These are phyloP conservation scores for Lenwebbia sp. DNA, from an alignment of 345 rosid genomes.

Conservation along the genomic window DNA sequence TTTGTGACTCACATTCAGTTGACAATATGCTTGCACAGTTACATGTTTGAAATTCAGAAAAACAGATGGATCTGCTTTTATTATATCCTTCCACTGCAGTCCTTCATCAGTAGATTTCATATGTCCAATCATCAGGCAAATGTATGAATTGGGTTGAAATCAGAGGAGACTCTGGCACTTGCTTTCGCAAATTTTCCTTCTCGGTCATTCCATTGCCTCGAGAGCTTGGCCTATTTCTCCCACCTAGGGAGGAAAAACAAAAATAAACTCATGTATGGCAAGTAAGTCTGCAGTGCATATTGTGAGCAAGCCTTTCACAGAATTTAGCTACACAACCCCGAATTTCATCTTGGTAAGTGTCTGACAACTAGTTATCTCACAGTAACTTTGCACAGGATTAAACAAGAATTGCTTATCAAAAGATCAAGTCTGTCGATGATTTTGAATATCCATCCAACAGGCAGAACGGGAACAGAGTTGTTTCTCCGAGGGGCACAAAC, in stretches of 20 bases:
- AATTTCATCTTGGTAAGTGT: not conserved
- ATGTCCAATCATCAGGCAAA: slow-evolving; percentile 2
- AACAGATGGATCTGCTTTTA: not conserved
- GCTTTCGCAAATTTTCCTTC: not conserved
- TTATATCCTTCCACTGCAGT: not conserved
- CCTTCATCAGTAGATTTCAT: not conserved
- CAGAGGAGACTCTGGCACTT: not conserved
- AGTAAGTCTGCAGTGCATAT: not conserved
- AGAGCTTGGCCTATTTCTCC: not conserved
- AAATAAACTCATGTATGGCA: not conserved
- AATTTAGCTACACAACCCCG: not conserved
- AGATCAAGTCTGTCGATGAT: not conserved
- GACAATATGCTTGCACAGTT: not conserved
- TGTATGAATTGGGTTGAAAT: not conserved
- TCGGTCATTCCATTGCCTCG: not conserved
- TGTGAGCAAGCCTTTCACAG: not conserved
- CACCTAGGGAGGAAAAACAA: not conserved
- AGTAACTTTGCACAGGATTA: not conserved
- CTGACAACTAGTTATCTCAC: not conserved
- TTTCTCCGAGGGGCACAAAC: not conserved
- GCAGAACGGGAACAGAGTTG: not conserved
- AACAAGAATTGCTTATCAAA: not conserved
- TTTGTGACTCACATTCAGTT: not conserved
- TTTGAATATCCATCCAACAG: not conserved
- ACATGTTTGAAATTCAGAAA: not conserved